A percentile compares a stretch with the other conserved stretches of the same genome.
Conservation (phyloP, 495 filamentous ascomycete species). For the Bacidia rubella region DNA sequence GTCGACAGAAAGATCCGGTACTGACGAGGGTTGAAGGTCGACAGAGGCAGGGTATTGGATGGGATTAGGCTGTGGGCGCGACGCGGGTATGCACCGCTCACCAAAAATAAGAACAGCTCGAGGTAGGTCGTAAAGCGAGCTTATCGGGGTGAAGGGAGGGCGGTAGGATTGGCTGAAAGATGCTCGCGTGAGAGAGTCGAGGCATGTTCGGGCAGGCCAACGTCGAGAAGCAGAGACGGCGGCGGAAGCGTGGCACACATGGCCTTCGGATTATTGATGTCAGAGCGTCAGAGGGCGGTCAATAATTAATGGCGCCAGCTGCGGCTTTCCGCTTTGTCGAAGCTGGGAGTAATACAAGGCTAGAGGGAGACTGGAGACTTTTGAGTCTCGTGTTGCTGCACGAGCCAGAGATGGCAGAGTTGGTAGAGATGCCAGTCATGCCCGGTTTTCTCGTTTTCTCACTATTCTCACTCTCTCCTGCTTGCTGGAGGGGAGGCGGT, state of each 20-base stretch:
- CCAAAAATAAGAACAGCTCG: no score
- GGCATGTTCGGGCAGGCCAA: not conserved
- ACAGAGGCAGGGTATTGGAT: not conserved
- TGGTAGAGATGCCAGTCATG: no score
- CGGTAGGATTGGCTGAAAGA: not conserved
- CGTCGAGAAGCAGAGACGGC: not conserved
- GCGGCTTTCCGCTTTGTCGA: not conserved
- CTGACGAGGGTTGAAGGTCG: not conserved
- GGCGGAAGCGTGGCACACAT: not conserved
- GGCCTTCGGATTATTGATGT: not conserved
- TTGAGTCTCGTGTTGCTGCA: not conserved
- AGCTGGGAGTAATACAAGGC: not conserved
- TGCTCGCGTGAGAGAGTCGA: not conserved
- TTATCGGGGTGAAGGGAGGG: not conserved
- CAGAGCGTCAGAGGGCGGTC: no score
- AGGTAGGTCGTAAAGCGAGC: not conserved
- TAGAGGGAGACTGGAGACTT: not conserved
- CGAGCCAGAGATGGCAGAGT: not conserved
- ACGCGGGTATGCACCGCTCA: not conserved
- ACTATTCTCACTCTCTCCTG: not conserved
- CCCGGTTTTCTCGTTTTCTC: not conserved
- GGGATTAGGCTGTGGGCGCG: not conserved
- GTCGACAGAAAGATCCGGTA: not conserved
- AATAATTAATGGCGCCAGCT: not conserved
- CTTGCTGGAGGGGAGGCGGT: not conserved